Evolutionary conservation across 2,329 filamentous ascomycete genomes (phyloP).

Genomic region (Aspergillus aculeatinus): DNA sequence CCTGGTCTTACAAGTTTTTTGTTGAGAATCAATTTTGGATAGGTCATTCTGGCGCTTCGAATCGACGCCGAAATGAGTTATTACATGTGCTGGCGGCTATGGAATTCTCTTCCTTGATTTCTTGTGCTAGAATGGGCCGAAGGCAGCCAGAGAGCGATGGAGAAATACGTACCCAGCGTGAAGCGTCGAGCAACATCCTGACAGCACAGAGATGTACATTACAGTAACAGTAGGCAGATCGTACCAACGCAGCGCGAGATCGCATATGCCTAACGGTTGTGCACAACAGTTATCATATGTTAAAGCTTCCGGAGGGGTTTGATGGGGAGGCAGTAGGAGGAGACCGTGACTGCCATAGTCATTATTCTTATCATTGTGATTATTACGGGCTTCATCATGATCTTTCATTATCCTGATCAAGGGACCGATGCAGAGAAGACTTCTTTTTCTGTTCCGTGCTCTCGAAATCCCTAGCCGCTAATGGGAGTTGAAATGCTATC

Average conservation of each 20-base stretch:
- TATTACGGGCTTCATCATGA: background rate
- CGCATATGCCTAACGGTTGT: constrained; percentile 1
- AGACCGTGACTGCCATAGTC: background rate
- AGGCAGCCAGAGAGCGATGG: background rate
- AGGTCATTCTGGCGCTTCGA: constrained; percentile 14
- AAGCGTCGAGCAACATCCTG: background rate
- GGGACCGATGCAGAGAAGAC: background rate
- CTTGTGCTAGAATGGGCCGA: constrained; percentile 9
- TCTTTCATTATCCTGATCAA: background rate
- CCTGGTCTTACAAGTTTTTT: constrained; percentile 13
- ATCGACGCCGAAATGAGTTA: background rate
- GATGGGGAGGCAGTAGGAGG: too few relatives aligned
- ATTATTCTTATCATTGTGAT: background rate
- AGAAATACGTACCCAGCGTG: background rate
- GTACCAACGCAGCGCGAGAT: constrained; percentile 1
- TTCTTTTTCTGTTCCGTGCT: background rate
- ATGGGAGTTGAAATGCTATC: background rate
- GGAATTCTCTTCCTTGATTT: background rate
- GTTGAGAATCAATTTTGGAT: constrained; percentile 20
- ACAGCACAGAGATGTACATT: constrained; percentile 2
- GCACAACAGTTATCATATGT: background rate
- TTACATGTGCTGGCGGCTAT: background rate
- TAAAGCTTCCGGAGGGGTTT: background rate
- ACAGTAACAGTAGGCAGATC: background rate
- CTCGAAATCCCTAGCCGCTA: background rate